Percentiles rank a stretch among this genome's conserved stretches.
These are phyloP conservation scores for Populus hybrid DNA, from an alignment of 441 rosid genomes.

Conservation along the genomic window DNA sequence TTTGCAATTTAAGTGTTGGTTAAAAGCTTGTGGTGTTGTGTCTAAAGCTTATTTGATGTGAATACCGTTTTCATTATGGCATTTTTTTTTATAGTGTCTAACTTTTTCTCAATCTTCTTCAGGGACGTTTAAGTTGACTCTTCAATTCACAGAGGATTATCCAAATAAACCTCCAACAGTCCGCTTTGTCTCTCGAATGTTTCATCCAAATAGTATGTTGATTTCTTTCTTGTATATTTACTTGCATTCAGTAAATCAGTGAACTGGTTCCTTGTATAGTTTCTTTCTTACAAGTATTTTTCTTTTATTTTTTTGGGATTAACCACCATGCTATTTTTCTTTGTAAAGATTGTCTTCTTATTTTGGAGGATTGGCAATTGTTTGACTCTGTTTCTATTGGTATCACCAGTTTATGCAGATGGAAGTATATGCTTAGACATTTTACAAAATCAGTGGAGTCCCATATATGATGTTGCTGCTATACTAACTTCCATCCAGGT, in stretches of 20 bases:
- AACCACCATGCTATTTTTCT: not conserved
- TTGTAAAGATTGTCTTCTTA: not conserved
- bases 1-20: not conserved
- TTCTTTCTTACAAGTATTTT: not conserved
- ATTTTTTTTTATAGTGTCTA: not conserved
- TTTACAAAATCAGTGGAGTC: constrained; percentile 76
- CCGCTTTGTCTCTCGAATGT: constrained; percentile 74
- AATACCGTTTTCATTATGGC: not conserved
- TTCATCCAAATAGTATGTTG: constrained; percentile 67
- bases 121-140: constrained; percentile 73
- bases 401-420: constrained; percentile 57
- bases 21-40: not conserved
- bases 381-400: not conserved
- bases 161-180: constrained; percentile 71
- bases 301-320: not conserved
- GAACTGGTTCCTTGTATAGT: not conserved
- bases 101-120: constrained; percentile 4
- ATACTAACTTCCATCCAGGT: constrained; percentile 79
- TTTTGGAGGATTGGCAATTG: not conserved
- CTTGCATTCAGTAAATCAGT: not conserved
- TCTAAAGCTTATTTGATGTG: not conserved
- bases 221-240: not conserved
- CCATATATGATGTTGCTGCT: constrained; percentile 76
- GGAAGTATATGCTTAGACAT: constrained; percentile 77
- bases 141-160: constrained; percentile 63